These are phyloP conservation scores for Phyllostachys edulis DNA, from an alignment of 176 grass and related monocot species.

Conservation along the genomic window DNA sequence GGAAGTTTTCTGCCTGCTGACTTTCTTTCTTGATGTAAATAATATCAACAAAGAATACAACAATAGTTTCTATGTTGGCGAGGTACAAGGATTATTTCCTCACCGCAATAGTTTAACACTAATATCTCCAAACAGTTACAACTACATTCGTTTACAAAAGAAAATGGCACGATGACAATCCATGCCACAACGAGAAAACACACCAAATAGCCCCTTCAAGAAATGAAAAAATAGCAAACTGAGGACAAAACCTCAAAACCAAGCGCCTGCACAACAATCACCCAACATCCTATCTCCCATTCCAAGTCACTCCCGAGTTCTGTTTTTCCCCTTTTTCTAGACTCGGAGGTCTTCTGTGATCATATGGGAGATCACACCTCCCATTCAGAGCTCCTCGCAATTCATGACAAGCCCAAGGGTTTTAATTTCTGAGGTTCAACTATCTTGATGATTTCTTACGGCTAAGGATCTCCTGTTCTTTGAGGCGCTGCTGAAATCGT, in stretches of 20 bases:
- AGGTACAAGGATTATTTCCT: constrained; percentile 6
- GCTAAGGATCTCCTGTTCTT: constrained; percentile 81
- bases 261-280: neutral
- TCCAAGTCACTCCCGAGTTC: neutral
- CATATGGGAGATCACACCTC: neutral
- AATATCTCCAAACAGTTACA: constrained; percentile 35
- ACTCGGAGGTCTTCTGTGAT: constrained; percentile 2
- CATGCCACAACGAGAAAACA: constrained; percentile 23
- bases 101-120: neutral
- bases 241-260: constrained; percentile 30
- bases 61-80: constrained; percentile 31
- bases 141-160: constrained; percentile 33
- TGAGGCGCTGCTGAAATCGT: constrained; percentile 77
- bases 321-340: neutral
- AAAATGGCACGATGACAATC: constrained; percentile 29
- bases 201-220: constrained; percentile 30
- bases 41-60: constrained; percentile 48
- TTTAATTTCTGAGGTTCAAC: neutral
- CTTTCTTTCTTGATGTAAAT: constrained; percentile 33
- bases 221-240: constrained; percentile 17
- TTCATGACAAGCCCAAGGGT: neutral
- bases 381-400: neutral
- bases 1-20: neutral
- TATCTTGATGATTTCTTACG: constrained; percentile 60
- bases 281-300: neutral